Evolutionary conservation across 495 filamentous ascomycete genomes (phyloP), one percentile per base, ranked within the genome.

Genomic region (Penicillium cataractarum): DNA sequence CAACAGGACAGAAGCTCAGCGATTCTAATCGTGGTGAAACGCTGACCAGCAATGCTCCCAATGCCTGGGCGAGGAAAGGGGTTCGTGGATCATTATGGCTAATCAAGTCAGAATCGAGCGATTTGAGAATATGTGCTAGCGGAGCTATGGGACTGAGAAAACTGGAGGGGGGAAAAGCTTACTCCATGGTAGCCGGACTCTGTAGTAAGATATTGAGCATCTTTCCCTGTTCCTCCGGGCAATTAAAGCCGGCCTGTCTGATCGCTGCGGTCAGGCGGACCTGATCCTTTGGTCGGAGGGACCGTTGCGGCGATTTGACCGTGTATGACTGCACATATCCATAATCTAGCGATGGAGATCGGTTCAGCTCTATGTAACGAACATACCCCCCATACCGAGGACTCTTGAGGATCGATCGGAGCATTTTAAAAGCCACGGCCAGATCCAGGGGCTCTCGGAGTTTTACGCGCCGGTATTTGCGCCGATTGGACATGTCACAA

Each of bases 31-130:
- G 46, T 27, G 22, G 46, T 10, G 46, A 49, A 49, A 49, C 46
- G 46, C 46, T 27, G 10, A 49, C 22, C 6, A 49, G 46, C 27
- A 49, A 49, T 49, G 10, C 46, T 27, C 22, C 46, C 10, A 49
- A 49, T 24, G 46, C 46, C 46, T 27, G 46, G 22, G 46, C 46
- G 22, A 27, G 46, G 22, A 49, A 49, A 4, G 22, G 46, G 10
- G 46, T 24, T 49, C 46, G 46, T 49, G 22, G 46, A 10, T 49
- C 46, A 27, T 49, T 27, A 49, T 49, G 22, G 46, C 46, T 49
- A 27, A 17, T 17, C 26, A 27, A 49, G 24, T 49, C 46, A 49
- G 46, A 27, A 27, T 27, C 6, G 24, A 15, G 22, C 3, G 6
- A 27, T 49, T 26, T 48, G 19, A 6, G 24, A 17, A 2, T 2